Percentiles rank a stretch among this genome's conserved stretches.
These are phyloP conservation scores for Rhodotorula sp. DNA, from an alignment of 1,284 basidiomycete species.

Conservation along the genomic window DNA sequence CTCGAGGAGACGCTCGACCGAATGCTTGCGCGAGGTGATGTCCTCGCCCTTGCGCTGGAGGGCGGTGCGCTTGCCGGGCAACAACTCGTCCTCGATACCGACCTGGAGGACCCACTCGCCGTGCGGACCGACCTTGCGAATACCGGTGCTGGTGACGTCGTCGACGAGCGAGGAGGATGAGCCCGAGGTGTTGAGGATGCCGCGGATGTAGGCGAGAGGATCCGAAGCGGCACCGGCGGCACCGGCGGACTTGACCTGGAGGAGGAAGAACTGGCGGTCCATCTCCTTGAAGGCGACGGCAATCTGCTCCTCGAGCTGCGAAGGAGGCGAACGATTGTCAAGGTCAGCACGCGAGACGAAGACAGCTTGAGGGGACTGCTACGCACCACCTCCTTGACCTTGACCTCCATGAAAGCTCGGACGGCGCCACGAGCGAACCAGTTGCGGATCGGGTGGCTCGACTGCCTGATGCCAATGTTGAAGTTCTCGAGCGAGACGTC, in stretches of 20 bases:
- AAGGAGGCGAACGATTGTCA: not conserved
- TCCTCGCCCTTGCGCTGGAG: constrained; percentile 27
- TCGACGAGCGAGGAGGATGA: constrained; percentile 43
- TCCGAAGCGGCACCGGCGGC: constrained; percentile 52
- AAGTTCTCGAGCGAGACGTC: constrained; percentile 51
- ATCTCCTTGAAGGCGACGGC: constrained; percentile 22
- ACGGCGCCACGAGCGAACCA: constrained; percentile 45
- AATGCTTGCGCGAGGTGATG: constrained; percentile 27
- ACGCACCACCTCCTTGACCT: constrained; percentile 36
- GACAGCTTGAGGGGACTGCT: not conserved
- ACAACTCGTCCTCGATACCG: constrained; percentile 53
- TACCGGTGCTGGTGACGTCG: constrained; percentile 45
- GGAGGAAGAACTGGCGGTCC: constrained; percentile 46
- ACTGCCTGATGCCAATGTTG: constrained; percentile 44
- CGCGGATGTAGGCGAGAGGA: constrained; percentile 51
- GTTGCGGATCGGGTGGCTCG: constrained; percentile 45
- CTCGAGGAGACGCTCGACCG: constrained; percentile 33
- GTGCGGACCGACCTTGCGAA: constrained; percentile 52
- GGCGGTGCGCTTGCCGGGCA: constrained; percentile 48
- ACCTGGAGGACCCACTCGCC: constrained; percentile 54
- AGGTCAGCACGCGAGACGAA: not conserved
- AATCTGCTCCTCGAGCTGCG: constrained; percentile 38
- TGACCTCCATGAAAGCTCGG: constrained; percentile 42
- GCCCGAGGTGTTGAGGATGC: constrained; percentile 49
- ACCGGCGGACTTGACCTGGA: constrained; percentile 53